A percentile compares a stretch with the other conserved stretches of the same genome.
Conservation (phyloP, 2,329 filamentous ascomycete species). For the Colletotrichum tropicicola region DNA sequence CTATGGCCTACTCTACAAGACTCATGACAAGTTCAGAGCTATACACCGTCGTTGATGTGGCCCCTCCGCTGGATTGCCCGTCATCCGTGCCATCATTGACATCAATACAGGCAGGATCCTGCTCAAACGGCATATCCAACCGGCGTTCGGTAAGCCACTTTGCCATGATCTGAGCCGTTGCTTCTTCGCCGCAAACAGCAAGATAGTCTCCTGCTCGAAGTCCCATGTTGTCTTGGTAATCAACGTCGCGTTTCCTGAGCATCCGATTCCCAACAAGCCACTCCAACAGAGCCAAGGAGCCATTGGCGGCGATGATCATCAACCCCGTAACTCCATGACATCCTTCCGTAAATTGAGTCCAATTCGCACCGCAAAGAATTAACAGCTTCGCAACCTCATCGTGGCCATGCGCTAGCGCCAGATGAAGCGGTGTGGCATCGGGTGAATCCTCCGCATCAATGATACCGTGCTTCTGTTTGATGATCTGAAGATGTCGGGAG, state of each 20-base stretch:
- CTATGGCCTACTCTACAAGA: neutral
- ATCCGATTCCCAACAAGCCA: neutral
- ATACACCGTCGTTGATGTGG: neutral
- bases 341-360: neutral
- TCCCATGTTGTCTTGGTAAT: neutral
- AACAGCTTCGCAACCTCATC: neutral
- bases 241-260: neutral
- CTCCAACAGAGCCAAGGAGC: neutral
- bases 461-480: neutral
- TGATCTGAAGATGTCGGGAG: neutral
- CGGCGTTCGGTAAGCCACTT: neutral
- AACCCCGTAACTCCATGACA: conserved; percentile 3
- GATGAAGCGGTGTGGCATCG: neutral
- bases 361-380: conserved; percentile 1
- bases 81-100: neutral
- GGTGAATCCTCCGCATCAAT: neutral
- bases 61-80: neutral
- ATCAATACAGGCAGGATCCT: neutral
- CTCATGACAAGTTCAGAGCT: neutral
- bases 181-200: neutral
- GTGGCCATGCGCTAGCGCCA: neutral
- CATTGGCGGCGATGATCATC: conserved; percentile 4
- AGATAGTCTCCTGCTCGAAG: neutral
- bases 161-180: neutral
- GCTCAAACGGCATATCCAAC: neutral